phyloP scores from a whole-genome alignment of 768 basidiomycete species.

The Megacollybia marginata region DNA sequence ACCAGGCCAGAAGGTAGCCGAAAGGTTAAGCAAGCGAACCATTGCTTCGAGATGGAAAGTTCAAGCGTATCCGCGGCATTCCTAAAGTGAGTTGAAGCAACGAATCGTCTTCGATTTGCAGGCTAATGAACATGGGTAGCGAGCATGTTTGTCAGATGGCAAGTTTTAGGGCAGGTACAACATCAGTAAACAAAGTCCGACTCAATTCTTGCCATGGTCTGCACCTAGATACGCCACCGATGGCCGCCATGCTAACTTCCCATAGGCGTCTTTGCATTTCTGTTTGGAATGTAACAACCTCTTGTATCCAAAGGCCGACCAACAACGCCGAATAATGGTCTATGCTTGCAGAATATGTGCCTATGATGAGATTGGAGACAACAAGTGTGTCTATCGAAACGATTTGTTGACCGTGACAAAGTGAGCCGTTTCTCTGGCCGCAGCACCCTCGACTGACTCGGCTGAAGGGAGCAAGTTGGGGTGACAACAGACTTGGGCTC shows the following conservation, averaged over 20 bases:
- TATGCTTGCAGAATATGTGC: constrained; percentile 89
- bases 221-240: not conserved
- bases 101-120: no score
- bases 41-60: no score
- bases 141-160: no score
- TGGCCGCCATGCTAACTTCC: not conserved
- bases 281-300: constrained; percentile 95
- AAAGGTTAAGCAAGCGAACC: no score
- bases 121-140: no score
- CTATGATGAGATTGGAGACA: constrained; percentile 79
- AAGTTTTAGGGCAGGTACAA: no score
- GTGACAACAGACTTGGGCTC: constrained; percentile 82
- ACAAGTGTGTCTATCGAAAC: constrained; percentile 88
- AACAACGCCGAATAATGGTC: constrained; percentile 75
- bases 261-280: constrained; percentile 78
- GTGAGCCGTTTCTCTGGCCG: constrained; percentile 28
- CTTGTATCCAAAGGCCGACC: constrained; percentile 89
- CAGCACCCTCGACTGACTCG: not conserved
- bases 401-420: constrained; percentile 91
- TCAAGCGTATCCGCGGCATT: no score
- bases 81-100: no score
- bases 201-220: not conserved
- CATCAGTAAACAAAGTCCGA: no score
- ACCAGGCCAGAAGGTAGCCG: no score
- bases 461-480: constrained; percentile 81